Conservation (phyloP, 2,329 filamentous ascomycete genomes). For the Akanthomyces uredinophilus region DNA sequence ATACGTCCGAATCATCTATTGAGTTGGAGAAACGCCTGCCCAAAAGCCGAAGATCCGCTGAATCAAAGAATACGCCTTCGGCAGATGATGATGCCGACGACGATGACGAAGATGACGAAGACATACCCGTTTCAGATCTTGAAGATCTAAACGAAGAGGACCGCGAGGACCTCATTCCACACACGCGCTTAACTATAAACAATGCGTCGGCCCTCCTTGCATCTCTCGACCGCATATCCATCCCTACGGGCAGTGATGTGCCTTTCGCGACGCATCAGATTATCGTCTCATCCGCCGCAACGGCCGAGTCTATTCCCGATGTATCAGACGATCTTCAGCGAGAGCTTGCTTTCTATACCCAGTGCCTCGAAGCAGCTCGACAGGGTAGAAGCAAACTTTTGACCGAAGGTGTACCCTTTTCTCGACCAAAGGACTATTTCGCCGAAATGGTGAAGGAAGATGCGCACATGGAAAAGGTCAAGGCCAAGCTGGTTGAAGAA, state of each 20-base stretch:
- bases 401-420: conserved; percentile 79
- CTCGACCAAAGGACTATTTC: conserved; percentile 89
- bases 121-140: conserved; percentile 84
- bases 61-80: conserved; percentile 18
- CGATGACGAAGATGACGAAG: conserved; percentile 66
- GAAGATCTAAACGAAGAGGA: conserved; percentile 74
- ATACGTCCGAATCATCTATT: conserved; percentile 63
- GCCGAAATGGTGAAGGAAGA: conserved; percentile 99
- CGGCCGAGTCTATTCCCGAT: conserved; percentile 65
- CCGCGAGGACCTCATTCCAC: conserved; percentile 78
- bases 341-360: conserved; percentile 88
- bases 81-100: conserved; percentile 50
- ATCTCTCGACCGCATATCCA: conserved; percentile 69
- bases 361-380: conserved; percentile 74
- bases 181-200: conserved; percentile 94
- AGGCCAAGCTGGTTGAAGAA: conserved; percentile 86
- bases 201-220: conserved; percentile 83
- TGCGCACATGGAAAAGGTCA: conserved; percentile 96
- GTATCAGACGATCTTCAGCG: conserved; percentile 87
- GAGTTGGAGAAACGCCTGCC: conserved; percentile 58
- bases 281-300: conserved; percentile 61
- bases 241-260: conserved; percentile 61
- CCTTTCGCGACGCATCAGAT: conserved; percentile 82
- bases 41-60: conserved; percentile 32
- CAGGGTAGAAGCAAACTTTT: conserved; percentile 69